Conservation (phyloP, 768 basidiomycete species). For the Candolleomyces efflorescens region DNA sequence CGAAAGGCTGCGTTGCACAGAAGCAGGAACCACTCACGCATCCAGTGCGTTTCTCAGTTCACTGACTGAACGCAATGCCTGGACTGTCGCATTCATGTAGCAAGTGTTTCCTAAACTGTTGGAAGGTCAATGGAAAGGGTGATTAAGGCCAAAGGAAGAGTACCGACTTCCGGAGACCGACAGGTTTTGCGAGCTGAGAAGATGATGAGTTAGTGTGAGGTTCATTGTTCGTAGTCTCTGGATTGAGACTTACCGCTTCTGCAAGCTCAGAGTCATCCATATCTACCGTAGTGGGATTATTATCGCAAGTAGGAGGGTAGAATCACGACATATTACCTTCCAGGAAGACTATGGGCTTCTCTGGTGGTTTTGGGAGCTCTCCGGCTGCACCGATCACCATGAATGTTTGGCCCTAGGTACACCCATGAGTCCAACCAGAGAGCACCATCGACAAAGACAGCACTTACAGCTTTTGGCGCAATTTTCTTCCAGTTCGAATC, state of each 20-base stretch:
- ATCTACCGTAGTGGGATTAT: too few species aligned
- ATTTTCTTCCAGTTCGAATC: constrained; percentile 86
- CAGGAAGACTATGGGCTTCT: constrained; percentile 73
- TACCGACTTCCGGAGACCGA: constrained; percentile 72
- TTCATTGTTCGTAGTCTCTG: not conserved
- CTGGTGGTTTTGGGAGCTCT: constrained; percentile 85
- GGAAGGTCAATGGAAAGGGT: not conserved
- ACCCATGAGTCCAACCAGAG: not conserved
- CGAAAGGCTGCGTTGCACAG: not conserved
- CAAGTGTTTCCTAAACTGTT: constrained; percentile 86
- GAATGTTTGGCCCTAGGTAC: constrained; percentile 73
- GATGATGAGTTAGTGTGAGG: not conserved
- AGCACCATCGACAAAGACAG: constrained; percentile 7
- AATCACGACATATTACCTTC: constrained; percentile 53
- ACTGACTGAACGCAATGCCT: constrained; percentile 90
- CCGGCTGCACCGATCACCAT: constrained; percentile 94
- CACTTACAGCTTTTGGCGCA: constrained; percentile 68
- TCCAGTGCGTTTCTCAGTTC: constrained; percentile 75
- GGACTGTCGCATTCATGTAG: constrained; percentile 95
- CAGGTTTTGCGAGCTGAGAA: constrained; percentile 67
- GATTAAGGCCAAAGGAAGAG: not conserved
- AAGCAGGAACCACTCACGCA: constrained; percentile 39
- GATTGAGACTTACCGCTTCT: constrained; percentile 54
- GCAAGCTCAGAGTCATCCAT: constrained; percentile 38
- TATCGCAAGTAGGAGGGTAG: too few species aligned